Evolutionary conservation across 1,139 yeast species (phyloP), one percentile per base, ranked within the genome.

Genomic region (Magnusiomyces tetraspermus): DNA sequence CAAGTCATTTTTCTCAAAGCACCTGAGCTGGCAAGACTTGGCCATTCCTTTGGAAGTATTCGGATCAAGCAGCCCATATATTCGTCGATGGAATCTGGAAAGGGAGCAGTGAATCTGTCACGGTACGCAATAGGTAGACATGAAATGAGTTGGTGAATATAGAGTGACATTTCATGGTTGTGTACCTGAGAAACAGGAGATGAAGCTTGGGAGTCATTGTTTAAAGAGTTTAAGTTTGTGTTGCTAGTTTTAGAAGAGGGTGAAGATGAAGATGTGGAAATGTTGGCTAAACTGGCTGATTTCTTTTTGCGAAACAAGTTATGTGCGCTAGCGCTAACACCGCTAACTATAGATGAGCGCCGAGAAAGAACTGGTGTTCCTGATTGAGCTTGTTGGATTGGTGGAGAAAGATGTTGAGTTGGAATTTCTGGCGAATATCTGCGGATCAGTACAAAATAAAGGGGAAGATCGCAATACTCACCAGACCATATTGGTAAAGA

Each of bases 11-110:
- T 17, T 17, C 28, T 43, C n/a, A 43, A 22, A n/a, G 46, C 46
- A 13, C 28, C 33, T 19, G 46, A 43, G 36, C 21, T 26, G 21
- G 46, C 46, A 4, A 43, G 33, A 21, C 28, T 36, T n/a, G 46
- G 46, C 46, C 46, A 43, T 28, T 43, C 46, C 28, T 43, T 43
- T 17, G 46, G 46, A 17, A 43, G 46, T 19, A 43, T 8, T 13
- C 36, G 22, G 15, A 43, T 26, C 46, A 43, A 30, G 21, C 15
- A 2, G 24, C 28, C 46, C 22, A 22, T 43, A 22, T 43, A 43
- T 15, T 43, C 46, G 5, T 43, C 46, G 6, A 28, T 28, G 17
- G 19, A 19, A 26, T 13, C 6, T 26, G 46, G 46, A 13, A 24
- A 43, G 5, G 46, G 46, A 17, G 46, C 19, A 3, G 13, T 28